A percentile compares a stretch with the other conserved stretches of the same genome.
Conservation (phyloP, 805 yeast species). For the Saturnispora ahearnii region DNA sequence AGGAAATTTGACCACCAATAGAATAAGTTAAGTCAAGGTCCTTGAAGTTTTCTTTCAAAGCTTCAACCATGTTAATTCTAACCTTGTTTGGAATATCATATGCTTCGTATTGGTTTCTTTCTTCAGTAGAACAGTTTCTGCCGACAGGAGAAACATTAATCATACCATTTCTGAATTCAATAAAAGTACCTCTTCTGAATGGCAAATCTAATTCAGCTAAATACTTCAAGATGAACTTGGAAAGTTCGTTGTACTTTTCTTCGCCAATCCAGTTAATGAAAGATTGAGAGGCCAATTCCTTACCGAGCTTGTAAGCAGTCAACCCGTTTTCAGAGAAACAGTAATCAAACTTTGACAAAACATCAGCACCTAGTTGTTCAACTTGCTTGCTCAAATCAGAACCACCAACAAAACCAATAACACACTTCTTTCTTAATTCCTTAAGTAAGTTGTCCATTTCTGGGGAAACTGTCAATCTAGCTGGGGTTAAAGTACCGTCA, state of each 20-base stretch:
- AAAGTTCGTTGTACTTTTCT: slow-evolving; percentile 83
- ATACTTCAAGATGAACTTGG: slow-evolving; percentile 76
- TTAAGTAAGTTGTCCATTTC: slow-evolving; percentile 68
- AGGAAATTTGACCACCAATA: slow-evolving; percentile 98
- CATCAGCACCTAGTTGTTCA: slow-evolving; percentile 85
- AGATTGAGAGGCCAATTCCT: slow-evolving; percentile 84
- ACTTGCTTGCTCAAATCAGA: slow-evolving; percentile 88
- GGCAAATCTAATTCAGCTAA: slow-evolving; percentile 84
- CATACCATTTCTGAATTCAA: slow-evolving; percentile 99
- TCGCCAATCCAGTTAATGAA: slow-evolving; percentile 95
- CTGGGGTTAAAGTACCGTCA: slow-evolving; percentile 97
- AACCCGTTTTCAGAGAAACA: slow-evolving; percentile 97
- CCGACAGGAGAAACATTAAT: slow-evolving; percentile 97
- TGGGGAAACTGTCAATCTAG: slow-evolving; percentile 61
- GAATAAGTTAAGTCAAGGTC: slow-evolving; percentile 88
- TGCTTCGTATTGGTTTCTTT: slow-evolving; percentile 86
- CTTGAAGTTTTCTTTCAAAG: slow-evolving; percentile 74
- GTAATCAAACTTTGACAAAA: slow-evolving; percentile 80
- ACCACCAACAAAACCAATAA: slow-evolving; percentile 97
- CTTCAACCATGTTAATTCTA: slow-evolving; percentile 78
- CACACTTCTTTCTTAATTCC: slow-evolving; percentile 82
- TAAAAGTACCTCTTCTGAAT: slow-evolving; percentile 95
- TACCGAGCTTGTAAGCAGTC: slow-evolving; percentile 91
- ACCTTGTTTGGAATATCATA: slow-evolving; percentile 73
- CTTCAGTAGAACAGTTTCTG: slow-evolving; percentile 91